These are phyloP conservation scores for Penicillium sp. DNA, from an alignment of 2,329 filamentous ascomycete species.

Conservation along the genomic window DNA sequence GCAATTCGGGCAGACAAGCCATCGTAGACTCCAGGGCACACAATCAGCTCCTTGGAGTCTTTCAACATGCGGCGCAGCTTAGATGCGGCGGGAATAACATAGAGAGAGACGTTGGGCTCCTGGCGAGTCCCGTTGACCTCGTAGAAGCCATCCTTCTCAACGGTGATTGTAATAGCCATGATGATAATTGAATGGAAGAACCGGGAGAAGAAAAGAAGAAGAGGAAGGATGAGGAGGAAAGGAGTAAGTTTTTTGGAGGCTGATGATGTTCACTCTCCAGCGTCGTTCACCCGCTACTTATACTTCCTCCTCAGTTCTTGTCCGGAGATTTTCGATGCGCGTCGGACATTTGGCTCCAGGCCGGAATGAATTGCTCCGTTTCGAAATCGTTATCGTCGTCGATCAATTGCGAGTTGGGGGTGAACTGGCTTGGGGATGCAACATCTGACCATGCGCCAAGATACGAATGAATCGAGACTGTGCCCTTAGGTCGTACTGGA, in stretches of 20 bases:
- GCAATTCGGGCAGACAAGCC: constrained; percentile 61
- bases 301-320: neutral
- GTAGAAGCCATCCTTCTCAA: constrained; percentile 29
- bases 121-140: constrained; percentile 26
- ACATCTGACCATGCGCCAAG: constrained; percentile 20
- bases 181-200: neutral
- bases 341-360: neutral
- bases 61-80: constrained; percentile 25
- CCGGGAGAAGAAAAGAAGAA: neutral
- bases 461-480: constrained; percentile 5
- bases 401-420: constrained; percentile 1
- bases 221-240: neutral
- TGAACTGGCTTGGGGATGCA: constrained; percentile 17
- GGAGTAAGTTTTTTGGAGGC: neutral
- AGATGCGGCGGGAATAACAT: constrained; percentile 25
- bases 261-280: too few relatives aligned
- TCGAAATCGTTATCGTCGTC: neutral
- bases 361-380: neutral
- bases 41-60: constrained; percentile 36
- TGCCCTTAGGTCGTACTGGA: constrained; percentile 15
- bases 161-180: constrained; percentile 30
- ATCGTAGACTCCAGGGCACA: constrained; percentile 63
- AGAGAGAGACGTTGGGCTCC: constrained; percentile 25
- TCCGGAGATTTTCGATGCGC: neutral
- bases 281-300: neutral